Conservation (phyloP, 1,284 basidiomycete species). For the Puccinia horiana region DNA sequence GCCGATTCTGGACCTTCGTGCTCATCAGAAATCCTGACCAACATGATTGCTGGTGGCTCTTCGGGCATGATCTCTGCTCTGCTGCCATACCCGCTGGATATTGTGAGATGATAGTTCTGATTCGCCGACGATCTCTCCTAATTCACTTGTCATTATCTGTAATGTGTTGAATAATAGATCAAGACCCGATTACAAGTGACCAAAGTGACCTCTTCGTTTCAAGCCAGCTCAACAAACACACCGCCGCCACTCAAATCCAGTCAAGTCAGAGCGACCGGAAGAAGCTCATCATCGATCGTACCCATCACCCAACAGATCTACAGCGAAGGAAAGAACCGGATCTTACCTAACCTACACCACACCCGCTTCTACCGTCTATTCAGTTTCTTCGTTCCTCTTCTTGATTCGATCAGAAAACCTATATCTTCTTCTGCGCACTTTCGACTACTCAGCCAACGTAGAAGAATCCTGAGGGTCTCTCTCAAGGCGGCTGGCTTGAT, state of each 20-base stretch:
- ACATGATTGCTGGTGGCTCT: slow-evolving; percentile 54
- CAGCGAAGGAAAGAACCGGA: slow-evolving; percentile 36
- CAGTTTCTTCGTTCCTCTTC: slow-evolving; percentile 49
- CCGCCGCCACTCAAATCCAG: neutral
- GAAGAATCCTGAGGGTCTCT: slow-evolving; percentile 35
- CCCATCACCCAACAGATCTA: slow-evolving; percentile 43
- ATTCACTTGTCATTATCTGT: neutral
- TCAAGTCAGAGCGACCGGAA: neutral
- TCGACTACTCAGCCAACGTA: neutral
- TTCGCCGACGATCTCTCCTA: neutral
- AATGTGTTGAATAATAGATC: slow-evolving; percentile 1
- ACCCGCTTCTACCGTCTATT: slow-evolving; percentile 49
- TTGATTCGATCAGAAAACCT: slow-evolving; percentile 23
- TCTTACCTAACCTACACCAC: slow-evolving; percentile 52
- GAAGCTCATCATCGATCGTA: slow-evolving; percentile 12
- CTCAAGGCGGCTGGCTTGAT: slow-evolving; percentile 50
- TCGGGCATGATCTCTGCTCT: slow-evolving; percentile 54
- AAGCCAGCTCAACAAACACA: neutral
- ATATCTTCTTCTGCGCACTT: neutral
- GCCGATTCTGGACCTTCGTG: slow-evolving; percentile 46
- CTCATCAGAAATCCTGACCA: slow-evolving; percentile 52
- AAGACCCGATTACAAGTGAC: slow-evolving; percentile 47
- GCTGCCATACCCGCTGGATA: slow-evolving; percentile 55
- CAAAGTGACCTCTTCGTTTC: slow-evolving; percentile 45
- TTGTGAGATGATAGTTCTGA: slow-evolving; percentile 1